Evolutionary conservation across 495 filamentous ascomycete genomes (phyloP).

Genomic region (Cercophora scortea): DNA sequence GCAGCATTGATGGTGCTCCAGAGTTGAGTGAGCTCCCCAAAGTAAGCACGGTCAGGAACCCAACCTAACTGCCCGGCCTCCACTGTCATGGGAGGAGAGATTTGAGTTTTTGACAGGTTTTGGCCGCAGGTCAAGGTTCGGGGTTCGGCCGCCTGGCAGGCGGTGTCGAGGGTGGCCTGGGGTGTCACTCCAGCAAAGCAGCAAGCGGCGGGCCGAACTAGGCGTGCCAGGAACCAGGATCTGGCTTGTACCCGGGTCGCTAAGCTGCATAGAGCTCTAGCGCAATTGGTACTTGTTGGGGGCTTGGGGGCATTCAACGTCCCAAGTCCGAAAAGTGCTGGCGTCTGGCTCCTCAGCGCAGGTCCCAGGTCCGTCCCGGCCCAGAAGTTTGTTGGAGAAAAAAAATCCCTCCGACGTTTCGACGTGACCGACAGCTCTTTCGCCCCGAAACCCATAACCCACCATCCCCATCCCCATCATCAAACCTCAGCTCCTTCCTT

Average conservation of each 20-base stretch:
- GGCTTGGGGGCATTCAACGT: constrained; percentile 14
- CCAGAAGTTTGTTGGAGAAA: constrained; percentile 15
- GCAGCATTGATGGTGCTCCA: too few species aligned
- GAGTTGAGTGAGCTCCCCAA: too few species aligned
- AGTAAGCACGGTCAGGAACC: too few species aligned
- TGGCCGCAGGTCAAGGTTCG: neutral
- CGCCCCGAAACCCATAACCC: neutral
- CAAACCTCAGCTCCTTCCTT: neutral
- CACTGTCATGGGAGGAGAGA: too few species aligned
- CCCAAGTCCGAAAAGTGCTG: constrained; percentile 18
- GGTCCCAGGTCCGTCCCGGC: constrained; percentile 7
- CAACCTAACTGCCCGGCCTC: too few species aligned
- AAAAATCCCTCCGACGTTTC: constrained; percentile 22
- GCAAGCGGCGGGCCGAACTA: neutral
- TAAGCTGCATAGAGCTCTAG: constrained; percentile 17
- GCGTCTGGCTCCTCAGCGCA: neutral
- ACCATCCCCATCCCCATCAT: constrained; percentile 3
- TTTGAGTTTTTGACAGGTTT: too few species aligned
- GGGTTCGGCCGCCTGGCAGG: neutral
- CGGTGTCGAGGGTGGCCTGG: neutral
- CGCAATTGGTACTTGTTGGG: constrained; percentile 19
- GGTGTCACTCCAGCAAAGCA: neutral
- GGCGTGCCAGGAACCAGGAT: neutral
- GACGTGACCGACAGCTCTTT: constrained; percentile 6
- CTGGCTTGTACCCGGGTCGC: constrained; percentile 2